These are phyloP conservation scores for Peterozyma xylosa DNA, from an alignment of 805 yeast genomes.

Conservation along the genomic window DNA sequence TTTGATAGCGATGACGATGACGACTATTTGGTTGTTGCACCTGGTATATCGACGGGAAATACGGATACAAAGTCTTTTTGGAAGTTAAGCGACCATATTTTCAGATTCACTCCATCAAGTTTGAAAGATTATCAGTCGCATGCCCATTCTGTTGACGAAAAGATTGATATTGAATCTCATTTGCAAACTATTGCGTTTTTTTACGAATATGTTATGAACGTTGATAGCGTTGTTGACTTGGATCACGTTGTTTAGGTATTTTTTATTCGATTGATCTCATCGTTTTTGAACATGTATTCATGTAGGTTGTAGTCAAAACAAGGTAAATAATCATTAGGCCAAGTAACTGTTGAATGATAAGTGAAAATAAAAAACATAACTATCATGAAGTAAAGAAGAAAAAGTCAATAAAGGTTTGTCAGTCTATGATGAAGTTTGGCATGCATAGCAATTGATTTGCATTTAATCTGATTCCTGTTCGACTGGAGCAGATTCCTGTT, in stretches of 20 bases:
- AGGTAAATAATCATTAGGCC: too few relatives aligned
- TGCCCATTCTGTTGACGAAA: constrained; percentile 63
- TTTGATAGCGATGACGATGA: constrained; percentile 5
- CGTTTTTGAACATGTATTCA: background rate
- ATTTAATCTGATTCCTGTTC: too few relatives aligned
- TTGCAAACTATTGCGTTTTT: constrained; percentile 49
- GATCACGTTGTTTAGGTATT: background rate
- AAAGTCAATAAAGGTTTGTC: too few relatives aligned
- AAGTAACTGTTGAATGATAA: too few relatives aligned
- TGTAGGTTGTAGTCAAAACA: too few relatives aligned
- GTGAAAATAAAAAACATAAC: too few relatives aligned
- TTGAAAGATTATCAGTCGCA: constrained; percentile 23
- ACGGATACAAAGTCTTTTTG: constrained; percentile 67
- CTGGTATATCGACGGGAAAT: constrained; percentile 58
- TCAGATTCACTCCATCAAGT: constrained; percentile 48
- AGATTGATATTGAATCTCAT: constrained; percentile 46
- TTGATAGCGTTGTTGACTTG: constrained; percentile 13
- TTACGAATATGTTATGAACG: constrained; percentile 37
- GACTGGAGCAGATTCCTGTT: too few relatives aligned
- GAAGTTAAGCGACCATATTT: constrained; percentile 53
- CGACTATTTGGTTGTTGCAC: constrained; percentile 33
- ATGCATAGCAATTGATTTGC: too few relatives aligned
- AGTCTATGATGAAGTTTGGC: too few relatives aligned
- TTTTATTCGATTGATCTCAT: background rate
- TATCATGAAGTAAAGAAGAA: too few relatives aligned